Conservation (phyloP, 768 basidiomycete species). For the Amanita thiersii region DNA sequence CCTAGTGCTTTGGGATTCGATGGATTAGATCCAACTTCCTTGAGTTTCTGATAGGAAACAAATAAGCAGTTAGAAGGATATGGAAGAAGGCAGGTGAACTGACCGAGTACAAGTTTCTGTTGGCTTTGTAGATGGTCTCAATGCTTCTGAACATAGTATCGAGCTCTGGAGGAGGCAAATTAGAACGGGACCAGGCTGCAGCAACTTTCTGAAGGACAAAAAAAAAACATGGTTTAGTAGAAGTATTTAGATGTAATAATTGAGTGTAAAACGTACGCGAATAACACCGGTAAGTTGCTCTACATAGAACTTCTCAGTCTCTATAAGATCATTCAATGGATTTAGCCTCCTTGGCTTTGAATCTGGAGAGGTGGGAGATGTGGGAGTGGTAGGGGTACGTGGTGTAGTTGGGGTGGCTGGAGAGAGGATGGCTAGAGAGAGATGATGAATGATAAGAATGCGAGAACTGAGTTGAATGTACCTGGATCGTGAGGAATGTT, state of each 20-base stretch:
- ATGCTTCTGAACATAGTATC: constrained; percentile 93
- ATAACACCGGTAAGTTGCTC: constrained; percentile 87
- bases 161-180: constrained; percentile 87
- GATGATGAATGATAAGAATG: constrained; percentile 7
- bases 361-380: constrained; percentile 25
- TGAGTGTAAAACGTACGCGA: constrained; percentile 67
- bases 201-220: constrained; percentile 71
- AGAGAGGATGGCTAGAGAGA: constrained; percentile 7
- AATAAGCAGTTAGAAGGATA: constrained; percentile 12
- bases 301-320: constrained; percentile 89
- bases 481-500: background rate
- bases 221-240: constrained; percentile 8
- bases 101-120: constrained; percentile 72
- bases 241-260: constrained; percentile 4
- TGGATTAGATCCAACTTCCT: constrained; percentile 89
- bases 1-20: constrained; percentile 91
- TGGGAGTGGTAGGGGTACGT: constrained; percentile 26
- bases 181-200: constrained; percentile 93
- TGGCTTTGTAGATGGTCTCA: constrained; percentile 89
- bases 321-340: constrained; percentile 86
- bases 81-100: constrained; percentile 15
- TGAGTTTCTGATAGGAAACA: constrained; percentile 65
- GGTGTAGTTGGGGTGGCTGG: constrained; percentile 18
- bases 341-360: constrained; percentile 60
- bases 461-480: background rate